Percentiles rank a stretch among this genome's conserved stretches.
These are phyloP conservation scores for Citrullus colocynthis DNA, from an alignment of 306 rosid species.

Conservation along the genomic window DNA sequence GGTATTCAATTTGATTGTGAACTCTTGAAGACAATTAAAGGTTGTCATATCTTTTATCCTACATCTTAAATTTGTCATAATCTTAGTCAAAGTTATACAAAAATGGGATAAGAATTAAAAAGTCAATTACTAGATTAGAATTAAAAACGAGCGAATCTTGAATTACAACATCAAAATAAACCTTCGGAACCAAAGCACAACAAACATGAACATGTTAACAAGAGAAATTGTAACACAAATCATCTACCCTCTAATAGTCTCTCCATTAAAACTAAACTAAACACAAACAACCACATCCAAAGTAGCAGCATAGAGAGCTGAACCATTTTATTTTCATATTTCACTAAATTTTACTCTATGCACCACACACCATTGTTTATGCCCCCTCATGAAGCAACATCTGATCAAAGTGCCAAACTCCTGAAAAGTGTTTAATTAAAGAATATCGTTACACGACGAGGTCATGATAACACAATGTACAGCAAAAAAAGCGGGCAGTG, in stretches of 20 bases:
- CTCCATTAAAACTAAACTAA: neutral
- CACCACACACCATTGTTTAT: neutral
- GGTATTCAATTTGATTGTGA: no score
- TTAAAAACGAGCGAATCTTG: no score
- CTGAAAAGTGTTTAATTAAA: conserved; percentile 23
- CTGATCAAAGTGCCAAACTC: conserved; percentile 98
- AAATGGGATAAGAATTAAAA: no score
- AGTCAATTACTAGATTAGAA: no score
- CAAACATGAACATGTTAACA: neutral
- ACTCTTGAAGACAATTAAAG: no score
- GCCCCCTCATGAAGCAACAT: conserved; percentile 29
- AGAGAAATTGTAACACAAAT: neutral
- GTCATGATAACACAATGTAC: no score
- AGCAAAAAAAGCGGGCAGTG: neutral
- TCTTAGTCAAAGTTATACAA: no score
- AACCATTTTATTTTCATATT: neutral
- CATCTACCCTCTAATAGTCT: neutral
- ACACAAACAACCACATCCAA: neutral
- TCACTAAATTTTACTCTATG: neutral
- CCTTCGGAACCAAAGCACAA: no score
- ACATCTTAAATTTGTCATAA: no score
- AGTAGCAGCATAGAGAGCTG: neutral
- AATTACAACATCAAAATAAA: no score
- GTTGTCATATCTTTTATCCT: no score
- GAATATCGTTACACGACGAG: neutral